Conservation (phyloP, 1,284 basidiomycete species). For the Inonotus obliquus region DNA sequence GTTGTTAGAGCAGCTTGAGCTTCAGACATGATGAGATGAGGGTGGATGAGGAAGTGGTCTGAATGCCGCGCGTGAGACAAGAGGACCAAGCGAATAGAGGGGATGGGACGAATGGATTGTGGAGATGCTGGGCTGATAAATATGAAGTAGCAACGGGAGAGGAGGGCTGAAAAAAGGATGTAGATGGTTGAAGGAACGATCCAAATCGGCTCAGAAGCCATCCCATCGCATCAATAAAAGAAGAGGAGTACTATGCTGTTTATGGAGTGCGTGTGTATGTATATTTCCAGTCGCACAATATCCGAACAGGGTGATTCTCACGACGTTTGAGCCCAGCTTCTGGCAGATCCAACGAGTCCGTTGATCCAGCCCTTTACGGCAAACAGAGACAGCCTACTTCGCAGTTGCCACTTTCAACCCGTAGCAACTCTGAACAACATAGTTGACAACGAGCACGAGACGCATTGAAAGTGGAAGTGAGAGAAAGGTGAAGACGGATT, state of each 20-base stretch:
- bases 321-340: neutral
- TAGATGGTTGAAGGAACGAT: neutral
- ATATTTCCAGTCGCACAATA: too few species aligned
- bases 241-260: too few species aligned
- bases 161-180: neutral
- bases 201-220: neutral
- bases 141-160: neutral
- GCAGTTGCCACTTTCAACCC: neutral
- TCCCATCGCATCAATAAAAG: neutral
- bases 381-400: neutral
- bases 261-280: neutral
- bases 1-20: conserved; percentile 26
- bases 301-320: too few species aligned
- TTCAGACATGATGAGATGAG: neutral
- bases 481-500: neutral
- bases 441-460: neutral
- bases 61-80: conserved; percentile 17
- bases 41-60: neutral
- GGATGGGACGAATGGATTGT: neutral
- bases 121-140: neutral
- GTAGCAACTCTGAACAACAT: neutral
- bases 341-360: neutral
- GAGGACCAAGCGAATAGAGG: neutral
- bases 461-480: neutral
- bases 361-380: neutral